Evolutionary conservation across 176 grass and related monocot species (phyloP).

Genomic region (Lolium multiflorum): DNA sequence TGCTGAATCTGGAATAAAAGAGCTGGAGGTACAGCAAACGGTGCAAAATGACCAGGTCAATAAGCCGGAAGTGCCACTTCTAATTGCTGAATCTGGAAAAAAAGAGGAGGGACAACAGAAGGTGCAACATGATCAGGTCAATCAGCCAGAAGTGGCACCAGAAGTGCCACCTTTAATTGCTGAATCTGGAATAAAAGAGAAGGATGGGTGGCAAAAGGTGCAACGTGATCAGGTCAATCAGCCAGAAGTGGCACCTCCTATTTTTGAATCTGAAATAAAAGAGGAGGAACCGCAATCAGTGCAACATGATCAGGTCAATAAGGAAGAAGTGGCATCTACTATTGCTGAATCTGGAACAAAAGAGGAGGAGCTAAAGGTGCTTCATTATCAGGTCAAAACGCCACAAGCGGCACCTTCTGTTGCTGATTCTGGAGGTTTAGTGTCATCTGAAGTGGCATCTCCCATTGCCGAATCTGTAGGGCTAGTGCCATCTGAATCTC

Average conservation of each 20-base stretch:
- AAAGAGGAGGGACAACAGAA: not conserved
- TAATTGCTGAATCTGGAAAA: slow-evolving; percentile 22
- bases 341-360: not conserved
- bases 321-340: slow-evolving; percentile 34
- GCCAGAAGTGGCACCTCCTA: slow-evolving; percentile 24
- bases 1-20: slow-evolving; percentile 22
- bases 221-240: slow-evolving; percentile 49
- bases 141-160: slow-evolving; percentile 34
- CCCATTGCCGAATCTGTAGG: slow-evolving; percentile 32
- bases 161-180: not conserved
- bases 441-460: slow-evolving; percentile 31
- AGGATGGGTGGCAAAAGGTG: not conserved
- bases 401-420: slow-evolving; percentile 28
- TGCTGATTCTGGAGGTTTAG: slow-evolving; percentile 32
- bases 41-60: slow-evolving; percentile 43
- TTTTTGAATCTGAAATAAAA: slow-evolving; percentile 25
- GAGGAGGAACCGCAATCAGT: not conserved
- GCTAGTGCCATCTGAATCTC: slow-evolving; percentile 17
- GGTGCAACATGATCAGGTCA: slow-evolving; percentile 36
- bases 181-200: slow-evolving; percentile 22
- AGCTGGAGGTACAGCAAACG: not conserved
- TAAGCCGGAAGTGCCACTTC: slow-evolving; percentile 43
- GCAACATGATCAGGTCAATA: slow-evolving; percentile 47
- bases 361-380: not conserved
- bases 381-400: slow-evolving; percentile 43